A percentile compares a stretch with the other conserved stretches of the same genome.
phyloP scores from a whole-genome alignment of 163 green algal genomes.

The Prototheca wickerhamii region DNA sequence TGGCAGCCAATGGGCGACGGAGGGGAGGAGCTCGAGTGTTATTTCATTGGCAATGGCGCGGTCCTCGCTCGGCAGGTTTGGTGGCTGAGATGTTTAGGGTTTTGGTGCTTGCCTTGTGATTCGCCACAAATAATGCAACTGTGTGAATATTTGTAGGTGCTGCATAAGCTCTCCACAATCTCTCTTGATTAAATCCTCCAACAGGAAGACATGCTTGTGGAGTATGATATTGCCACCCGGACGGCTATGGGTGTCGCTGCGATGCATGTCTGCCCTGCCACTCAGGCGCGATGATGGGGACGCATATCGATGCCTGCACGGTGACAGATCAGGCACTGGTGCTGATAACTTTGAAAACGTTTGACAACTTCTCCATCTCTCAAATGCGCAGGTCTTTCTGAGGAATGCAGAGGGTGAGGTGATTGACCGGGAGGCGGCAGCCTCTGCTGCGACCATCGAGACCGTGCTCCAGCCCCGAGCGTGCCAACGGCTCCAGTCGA shows the following conservation, averaged over 20 bases:
- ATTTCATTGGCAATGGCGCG: background rate
- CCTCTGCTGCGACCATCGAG: background rate
- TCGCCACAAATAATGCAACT: too few relatives aligned
- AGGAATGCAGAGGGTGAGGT: background rate
- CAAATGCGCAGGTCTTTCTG: background rate
- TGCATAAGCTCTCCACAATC: background rate
- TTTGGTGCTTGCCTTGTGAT: background rate
- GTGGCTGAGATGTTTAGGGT: background rate
- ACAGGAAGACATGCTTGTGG: constrained; percentile 43
- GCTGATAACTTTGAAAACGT: background rate
- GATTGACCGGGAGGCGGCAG: background rate
- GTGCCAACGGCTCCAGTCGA: too few relatives aligned
- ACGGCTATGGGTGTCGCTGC: constrained; percentile 35
- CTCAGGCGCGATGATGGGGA: too few relatives aligned
- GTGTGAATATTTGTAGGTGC: background rate
- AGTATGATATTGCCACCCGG: constrained; percentile 50
- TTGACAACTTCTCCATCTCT: background rate
- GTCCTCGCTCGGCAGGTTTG: background rate
- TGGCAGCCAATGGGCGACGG: background rate
- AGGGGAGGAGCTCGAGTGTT: background rate
- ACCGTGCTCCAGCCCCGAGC: too few relatives aligned
- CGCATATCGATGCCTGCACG: too few relatives aligned
- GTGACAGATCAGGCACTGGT: too few relatives aligned
- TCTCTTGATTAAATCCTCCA: background rate
- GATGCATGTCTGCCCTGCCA: background rate